phyloP scores from a whole-genome alignment of 2,329 filamentous ascomycete species.

The Aspergillus clavatus region DNA sequence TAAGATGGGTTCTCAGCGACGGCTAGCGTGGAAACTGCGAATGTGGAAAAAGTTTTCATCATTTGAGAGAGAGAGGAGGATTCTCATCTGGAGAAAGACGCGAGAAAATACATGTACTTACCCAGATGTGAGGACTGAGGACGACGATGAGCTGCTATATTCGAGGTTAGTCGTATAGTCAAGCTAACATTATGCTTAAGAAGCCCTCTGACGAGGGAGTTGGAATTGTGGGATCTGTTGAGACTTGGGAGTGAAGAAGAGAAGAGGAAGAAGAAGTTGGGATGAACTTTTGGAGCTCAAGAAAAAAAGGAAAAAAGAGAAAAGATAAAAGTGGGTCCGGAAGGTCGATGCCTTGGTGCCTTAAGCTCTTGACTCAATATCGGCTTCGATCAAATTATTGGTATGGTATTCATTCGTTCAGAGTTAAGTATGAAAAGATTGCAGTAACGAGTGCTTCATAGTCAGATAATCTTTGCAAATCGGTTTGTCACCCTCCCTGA shows the following conservation, averaged over 20 bases:
- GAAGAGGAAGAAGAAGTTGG: background rate
- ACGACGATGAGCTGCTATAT: background rate
- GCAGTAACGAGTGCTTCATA: background rate
- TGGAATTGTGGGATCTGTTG: background rate
- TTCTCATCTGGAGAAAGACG: background rate
- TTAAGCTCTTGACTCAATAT: background rate
- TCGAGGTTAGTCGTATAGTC: background rate
- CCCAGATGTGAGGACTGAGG: background rate
- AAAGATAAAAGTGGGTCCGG: constrained; percentile 6
- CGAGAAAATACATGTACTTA: background rate
- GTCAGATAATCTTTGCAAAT: no score
- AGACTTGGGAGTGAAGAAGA: background rate
- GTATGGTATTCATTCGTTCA: background rate
- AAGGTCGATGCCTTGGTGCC: constrained; percentile 5
- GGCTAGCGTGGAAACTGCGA: constrained; percentile 17
- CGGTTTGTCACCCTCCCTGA: no score
- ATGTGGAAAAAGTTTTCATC: constrained; percentile 14
- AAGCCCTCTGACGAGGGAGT: background rate
- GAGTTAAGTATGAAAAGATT: background rate
- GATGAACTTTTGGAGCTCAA: constrained; percentile 2
- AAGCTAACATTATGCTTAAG: constrained; percentile 6
- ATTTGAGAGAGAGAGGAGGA: background rate
- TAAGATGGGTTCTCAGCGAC: constrained; percentile 10
- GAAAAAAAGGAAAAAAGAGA: constrained; percentile 1
- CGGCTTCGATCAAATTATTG: background rate